Evolutionary conservation across 1,284 basidiomycete species (phyloP), one percentile per base, ranked within the genome.

Genomic region (Vanrija pseudolonga): DNA sequence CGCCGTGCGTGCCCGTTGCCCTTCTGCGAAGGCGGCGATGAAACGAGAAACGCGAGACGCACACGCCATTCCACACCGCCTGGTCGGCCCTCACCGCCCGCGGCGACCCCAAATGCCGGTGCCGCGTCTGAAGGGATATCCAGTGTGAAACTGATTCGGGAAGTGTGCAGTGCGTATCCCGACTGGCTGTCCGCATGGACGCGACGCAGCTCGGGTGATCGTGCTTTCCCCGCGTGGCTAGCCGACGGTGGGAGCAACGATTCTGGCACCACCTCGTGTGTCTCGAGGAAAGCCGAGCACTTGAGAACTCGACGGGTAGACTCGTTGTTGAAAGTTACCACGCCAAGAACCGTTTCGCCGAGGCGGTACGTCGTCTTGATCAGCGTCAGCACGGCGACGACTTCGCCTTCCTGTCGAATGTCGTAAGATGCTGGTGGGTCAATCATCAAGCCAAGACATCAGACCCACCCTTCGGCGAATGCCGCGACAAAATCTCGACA

Each of bases 61-160:
- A 96, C 84, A 62, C 85, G 87, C 92, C 92, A 96, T 64, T 88
- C 83, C 4, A 95, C 76, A 0, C 91, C 91, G 12, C 91, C 89
- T 20, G 42, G 24, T 59, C 50, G 9, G 56, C 55, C 15, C 2
- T 66, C 63, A 18, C 65, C 85, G 76, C 68, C 85, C 74, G 76
- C 74, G 4, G 62, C 63, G 14, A 80, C 69, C 0, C 67, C 61
- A 72, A 95, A 95, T 0, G 85, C 87, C 0, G 92, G 92, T 50
- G 87, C 88, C 0, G 86, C 90, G 59, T 94, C 91, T 2, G 85
- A 84, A 0, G 92, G 92, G 54, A 96, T 93, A 67, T 92, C 90
- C 3, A 96, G 82, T 6, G 86, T 80, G 74, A 95, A 95, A 0
- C 87, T 85, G 38, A 87, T 84, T 26, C 90, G 84, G 2, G 85